Evolutionary conservation across 2,329 filamentous ascomycete genomes (phyloP).

Genomic region (Fusarium sambucinum): DNA sequence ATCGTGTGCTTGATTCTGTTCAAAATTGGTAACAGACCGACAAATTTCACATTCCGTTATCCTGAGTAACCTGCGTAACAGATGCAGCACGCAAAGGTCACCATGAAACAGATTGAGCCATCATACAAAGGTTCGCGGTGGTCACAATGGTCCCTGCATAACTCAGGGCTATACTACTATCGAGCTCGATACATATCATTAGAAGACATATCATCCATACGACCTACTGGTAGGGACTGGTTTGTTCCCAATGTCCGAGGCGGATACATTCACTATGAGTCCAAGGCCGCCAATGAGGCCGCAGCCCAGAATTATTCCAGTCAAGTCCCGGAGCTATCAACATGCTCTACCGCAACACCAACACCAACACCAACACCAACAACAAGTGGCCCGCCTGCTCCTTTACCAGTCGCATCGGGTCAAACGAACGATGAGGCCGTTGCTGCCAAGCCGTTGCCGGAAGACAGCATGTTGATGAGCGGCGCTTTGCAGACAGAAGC

Average conservation of each 20-base stretch:
- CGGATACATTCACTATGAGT: slow-evolving; percentile 44
- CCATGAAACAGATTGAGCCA: slow-evolving; percentile 10
- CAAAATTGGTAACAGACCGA: not conserved
- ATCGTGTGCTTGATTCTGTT: not conserved
- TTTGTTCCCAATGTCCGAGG: slow-evolving; percentile 36
- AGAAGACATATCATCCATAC: slow-evolving; percentile 27
- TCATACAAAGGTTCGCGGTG: slow-evolving; percentile 18
- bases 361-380: slow-evolving; percentile 26
- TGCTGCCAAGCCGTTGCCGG: not conserved
- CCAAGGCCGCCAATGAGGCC: slow-evolving; percentile 24
- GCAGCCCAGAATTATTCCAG: not conserved
- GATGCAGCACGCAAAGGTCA: slow-evolving; percentile 10
- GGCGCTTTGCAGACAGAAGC: slow-evolving; percentile 20
- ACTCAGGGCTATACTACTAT: slow-evolving; percentile 35
- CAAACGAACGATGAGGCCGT: slow-evolving; percentile 15
- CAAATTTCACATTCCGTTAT: slow-evolving; percentile 18
- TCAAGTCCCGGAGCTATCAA: slow-evolving; percentile 20
- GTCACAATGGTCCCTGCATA: slow-evolving; percentile 38
- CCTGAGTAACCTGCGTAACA: slow-evolving; percentile 13
- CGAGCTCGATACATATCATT: slow-evolving; percentile 42
- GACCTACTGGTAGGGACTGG: slow-evolving; percentile 37
- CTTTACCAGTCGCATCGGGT: not conserved
- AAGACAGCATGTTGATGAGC: slow-evolving; percentile 26
- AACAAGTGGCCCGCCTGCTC: not conserved
- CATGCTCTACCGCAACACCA: slow-evolving; percentile 24